phyloP scores from a whole-genome alignment of 1,139 yeast species.

The Magnusiomyces paraingens region DNA sequence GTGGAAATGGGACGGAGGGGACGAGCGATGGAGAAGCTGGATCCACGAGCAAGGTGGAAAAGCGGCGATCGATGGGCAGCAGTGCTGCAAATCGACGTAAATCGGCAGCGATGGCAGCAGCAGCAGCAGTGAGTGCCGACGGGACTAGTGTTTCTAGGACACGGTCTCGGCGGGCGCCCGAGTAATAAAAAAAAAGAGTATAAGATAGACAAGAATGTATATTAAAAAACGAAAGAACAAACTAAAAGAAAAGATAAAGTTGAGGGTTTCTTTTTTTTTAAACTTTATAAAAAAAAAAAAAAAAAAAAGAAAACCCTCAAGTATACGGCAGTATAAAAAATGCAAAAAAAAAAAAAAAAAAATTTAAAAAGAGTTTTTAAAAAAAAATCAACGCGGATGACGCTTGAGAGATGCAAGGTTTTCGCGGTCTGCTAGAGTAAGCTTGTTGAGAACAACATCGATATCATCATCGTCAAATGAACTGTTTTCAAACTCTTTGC shows the following conservation, averaged over 20 bases:
- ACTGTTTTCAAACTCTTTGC: conserved; percentile 12
- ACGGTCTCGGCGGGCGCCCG: too few relatives aligned
- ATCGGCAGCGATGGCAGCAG: neutral
- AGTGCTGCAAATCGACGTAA: neutral
- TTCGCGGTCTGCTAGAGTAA: conserved; percentile 19
- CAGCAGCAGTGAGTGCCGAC: neutral
- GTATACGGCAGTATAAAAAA: neutral
- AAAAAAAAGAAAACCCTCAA: too few relatives aligned
- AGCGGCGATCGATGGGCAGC: neutral
- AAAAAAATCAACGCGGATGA: neutral
- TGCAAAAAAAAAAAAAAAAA: neutral
- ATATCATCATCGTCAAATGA: conserved; percentile 17
- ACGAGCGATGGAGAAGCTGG: neutral
- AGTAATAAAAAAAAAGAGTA: too few relatives aligned
- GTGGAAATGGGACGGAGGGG: neutral
- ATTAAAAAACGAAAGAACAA: too few relatives aligned
- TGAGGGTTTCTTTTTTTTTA: too few relatives aligned
- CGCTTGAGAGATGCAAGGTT: conserved; percentile 6
- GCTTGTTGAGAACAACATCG: conserved; percentile 17
- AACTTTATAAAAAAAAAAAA: too few relatives aligned
- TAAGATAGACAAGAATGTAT: too few relatives aligned
- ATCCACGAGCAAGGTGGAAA: neutral
- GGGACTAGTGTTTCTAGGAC: neutral
- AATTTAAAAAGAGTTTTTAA: neutral
- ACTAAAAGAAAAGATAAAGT: too few relatives aligned